Percentiles rank a stretch among this genome's conserved stretches.
These are phyloP conservation scores for Millerozyma acaciae DNA, from an alignment of 805 yeast genomes.

Conservation along the genomic window DNA sequence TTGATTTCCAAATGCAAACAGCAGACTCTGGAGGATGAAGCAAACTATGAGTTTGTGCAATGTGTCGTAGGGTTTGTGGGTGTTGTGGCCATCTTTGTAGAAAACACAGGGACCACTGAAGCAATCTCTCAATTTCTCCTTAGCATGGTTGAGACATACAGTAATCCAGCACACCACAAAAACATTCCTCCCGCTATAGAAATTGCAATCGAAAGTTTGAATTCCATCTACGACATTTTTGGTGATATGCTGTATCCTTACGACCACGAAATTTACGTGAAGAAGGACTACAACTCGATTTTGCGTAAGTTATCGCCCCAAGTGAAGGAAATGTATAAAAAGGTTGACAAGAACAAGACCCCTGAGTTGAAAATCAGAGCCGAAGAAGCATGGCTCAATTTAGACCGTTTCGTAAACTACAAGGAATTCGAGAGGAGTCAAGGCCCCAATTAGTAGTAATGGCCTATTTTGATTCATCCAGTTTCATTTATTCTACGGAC, in stretches of 20 bases:
- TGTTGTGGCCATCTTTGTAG: slow-evolving; percentile 44
- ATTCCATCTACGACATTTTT: slow-evolving; percentile 71
- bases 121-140: slow-evolving; percentile 44
- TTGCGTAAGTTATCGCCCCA: slow-evolving; percentile 12
- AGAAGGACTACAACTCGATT: slow-evolving; percentile 44
- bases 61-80: slow-evolving; percentile 53
- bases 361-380: slow-evolving; percentile 56
- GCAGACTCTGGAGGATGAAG: slow-evolving; percentile 6
- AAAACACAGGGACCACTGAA: slow-evolving; percentile 41
- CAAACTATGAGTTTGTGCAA: slow-evolving; percentile 36
- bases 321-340: slow-evolving; percentile 19
- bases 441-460: too few relatives aligned
- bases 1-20: slow-evolving; percentile 20
- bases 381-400: slow-evolving; percentile 62
- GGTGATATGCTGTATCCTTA: slow-evolving; percentile 68
- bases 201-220: slow-evolving; percentile 56
- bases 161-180: slow-evolving; percentile 2
- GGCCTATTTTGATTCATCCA: too few relatives aligned
- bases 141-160: slow-evolving; percentile 15
- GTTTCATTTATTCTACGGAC: too few relatives aligned
- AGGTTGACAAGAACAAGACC: slow-evolving; percentile 43
- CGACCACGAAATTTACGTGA: slow-evolving; percentile 65
- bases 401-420: slow-evolving; percentile 75
- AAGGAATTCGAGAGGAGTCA: slow-evolving; percentile 47
- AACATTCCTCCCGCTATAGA: slow-evolving; percentile 29